Evolutionary conservation across 2,329 filamentous ascomycete species (phyloP).

Genomic region (Nakataea oryzae): DNA sequence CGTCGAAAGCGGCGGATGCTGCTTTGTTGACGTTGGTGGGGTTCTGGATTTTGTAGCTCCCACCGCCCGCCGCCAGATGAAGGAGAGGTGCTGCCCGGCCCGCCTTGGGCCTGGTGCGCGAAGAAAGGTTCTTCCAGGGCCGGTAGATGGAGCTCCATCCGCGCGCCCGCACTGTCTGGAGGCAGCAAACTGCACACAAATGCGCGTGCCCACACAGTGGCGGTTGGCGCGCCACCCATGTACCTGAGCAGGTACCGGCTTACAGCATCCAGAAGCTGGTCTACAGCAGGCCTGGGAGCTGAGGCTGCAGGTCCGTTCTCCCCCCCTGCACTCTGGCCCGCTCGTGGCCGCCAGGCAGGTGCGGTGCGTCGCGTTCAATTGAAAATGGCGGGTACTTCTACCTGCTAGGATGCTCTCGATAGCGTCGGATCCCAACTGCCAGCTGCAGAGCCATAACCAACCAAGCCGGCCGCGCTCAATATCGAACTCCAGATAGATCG

Average conservation of each 20-base stretch:
- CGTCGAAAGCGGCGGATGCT: neutral
- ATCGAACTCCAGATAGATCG: neutral
- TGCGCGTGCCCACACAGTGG: neutral
- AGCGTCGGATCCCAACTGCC: neutral
- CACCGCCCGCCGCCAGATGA: neutral
- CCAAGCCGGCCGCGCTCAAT: neutral
- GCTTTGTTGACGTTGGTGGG: slow-evolving; percentile 2
- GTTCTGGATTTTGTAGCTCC: neutral
- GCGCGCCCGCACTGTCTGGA: neutral
- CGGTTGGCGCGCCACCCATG: no score
- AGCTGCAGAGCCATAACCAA: neutral
- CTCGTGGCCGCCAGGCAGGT: neutral
- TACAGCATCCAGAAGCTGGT: neutral
- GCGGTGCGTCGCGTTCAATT: neutral
- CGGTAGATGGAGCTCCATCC: neutral
- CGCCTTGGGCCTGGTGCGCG: neutral
- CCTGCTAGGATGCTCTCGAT: neutral
- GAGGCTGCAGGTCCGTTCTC: neutral
- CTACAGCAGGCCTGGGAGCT: no score
- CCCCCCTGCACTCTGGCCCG: neutral
- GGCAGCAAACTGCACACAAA: neutral
- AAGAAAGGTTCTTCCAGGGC: slow-evolving; percentile 2
- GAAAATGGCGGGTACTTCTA: neutral
- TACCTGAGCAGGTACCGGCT: neutral
- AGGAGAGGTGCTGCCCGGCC: neutral